Evolutionary conservation across 495 filamentous ascomycete genomes (phyloP), one percentile per base, ranked within the genome.

Genomic region (Xylaria acuta): DNA sequence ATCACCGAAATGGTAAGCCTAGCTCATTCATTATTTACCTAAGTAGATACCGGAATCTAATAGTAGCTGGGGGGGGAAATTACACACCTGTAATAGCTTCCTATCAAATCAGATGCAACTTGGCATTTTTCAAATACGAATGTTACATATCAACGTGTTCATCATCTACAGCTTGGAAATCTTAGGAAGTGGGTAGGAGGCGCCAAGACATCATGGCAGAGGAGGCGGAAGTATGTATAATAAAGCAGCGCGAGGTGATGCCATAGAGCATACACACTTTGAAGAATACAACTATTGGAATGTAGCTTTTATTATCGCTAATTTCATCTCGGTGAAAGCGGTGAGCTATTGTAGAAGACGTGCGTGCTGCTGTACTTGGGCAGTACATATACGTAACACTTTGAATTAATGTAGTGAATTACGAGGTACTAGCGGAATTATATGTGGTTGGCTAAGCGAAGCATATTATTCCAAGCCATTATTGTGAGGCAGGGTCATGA

Each of bases 121-220:
- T 56, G 27, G 53, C 53, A 16, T 32, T 6, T 38, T 60, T 60
- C 18, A 30, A 65, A 56, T 41, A 67, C 47, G 49, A 56, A 56
- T 40, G 49, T 9, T 41, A 18, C 65, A 56, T 1, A 25, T 41
- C 65, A 12, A 67, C 65, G 65, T 67, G 65, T 67, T 67, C 65
- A 20, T 43, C 49, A 5, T 43, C 38, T 36, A 56, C 49, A n/a
- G 65, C 49, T 45, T 30, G n/a, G 18, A 43, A n/a, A 43, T 18
- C 60, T 36, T 43, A 27, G 36, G 1, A 41, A 56, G 65, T 67
- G 65, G 65, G 65, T 41, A 54, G 34, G 40, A 65, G 12, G 12
- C 5, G 41, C 41, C 34, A 45, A 49, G 41, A 65, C 16, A 65
- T 47, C 40, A 7, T 65, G 40, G 41, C n/a, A 34, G 1, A 34